Conservation (phyloP, 2,329 filamentous ascomycete genomes). For the Leptographium wingfieldii region DNA sequence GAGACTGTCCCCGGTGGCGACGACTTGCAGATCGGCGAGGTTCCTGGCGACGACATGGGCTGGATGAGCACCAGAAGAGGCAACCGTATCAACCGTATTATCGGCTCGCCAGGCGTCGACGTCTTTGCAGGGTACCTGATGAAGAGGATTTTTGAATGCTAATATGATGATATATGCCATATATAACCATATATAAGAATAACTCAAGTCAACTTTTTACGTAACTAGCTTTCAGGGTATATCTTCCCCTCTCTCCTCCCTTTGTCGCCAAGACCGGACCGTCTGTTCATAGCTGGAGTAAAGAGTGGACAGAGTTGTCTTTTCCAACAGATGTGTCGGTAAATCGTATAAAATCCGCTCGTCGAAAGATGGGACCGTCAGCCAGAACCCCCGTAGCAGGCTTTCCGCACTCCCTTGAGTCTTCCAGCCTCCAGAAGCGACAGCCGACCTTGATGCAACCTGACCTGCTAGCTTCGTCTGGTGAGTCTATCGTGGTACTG, state of each 20-base stretch:
- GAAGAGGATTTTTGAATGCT: slow-evolving; percentile 45
- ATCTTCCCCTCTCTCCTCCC: neutral
- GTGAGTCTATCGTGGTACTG: no score
- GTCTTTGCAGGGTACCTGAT: slow-evolving; percentile 55
- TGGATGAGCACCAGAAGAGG: slow-evolving; percentile 67
- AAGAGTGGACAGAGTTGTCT: no score
- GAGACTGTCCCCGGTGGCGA: slow-evolving; percentile 28
- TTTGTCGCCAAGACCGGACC: neutral
- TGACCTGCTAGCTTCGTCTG: no score
- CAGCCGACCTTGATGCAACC: no score
- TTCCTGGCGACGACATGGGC: slow-evolving; percentile 56
- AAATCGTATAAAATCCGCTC: no score
- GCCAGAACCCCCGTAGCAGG: no score
- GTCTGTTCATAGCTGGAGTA: no score
- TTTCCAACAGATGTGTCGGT: no score
- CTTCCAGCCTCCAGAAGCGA: no score
- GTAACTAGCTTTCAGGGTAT: neutral
- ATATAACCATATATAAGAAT: neutral
- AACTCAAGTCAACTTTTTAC: neutral
- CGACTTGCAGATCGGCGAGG: slow-evolving; percentile 36
- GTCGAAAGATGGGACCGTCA: no score
- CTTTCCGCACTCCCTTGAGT: no score
- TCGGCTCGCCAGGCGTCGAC: slow-evolving; percentile 54
- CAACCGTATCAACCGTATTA: slow-evolving; percentile 68
- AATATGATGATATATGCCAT: neutral